Evolutionary conservation across 495 filamentous ascomycete genomes (phyloP), one percentile per base, ranked within the genome.

Genomic region (Penicillium macrosclerotiorum): DNA sequence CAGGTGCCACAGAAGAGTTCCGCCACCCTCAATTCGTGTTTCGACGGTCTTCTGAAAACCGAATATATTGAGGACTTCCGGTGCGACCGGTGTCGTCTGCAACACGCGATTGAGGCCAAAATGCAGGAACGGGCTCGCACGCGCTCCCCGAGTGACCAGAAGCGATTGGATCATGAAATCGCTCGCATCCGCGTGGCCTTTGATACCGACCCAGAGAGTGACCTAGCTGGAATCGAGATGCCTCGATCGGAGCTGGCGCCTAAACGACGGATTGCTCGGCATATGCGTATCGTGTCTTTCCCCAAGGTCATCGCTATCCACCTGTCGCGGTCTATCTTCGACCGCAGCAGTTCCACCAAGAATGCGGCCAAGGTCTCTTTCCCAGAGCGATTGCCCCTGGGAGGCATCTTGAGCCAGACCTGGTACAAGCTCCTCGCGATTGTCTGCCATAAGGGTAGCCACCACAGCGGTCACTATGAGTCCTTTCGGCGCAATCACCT

Each of bases 21-120:
- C 6, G 80, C 85, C 2, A 80, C 80, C 6, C 73, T 89, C 29
- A 80, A 77, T 51, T 70, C 78, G 3, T 97, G 94, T 60, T 91
- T 97, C 45, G 93, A 99, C 64, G 86, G 86, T 13, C 81, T 96
- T 64, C 82, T 99, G 50, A 96, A 96, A 62, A 89, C 85, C 0
- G 93, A 99, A 57, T 85, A 88, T 58, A 96, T 99, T 39, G 94
- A 99, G 39, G 93, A 96, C 59, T 99, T 92, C 69, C 86, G 85
- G 36, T 99, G 93, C 63, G 93, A 96, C 47, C 86, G 82, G 55
- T 98, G 93, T 48, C 85, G 88, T 8, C 75, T 98, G n/a, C 62
- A 86, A 34, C 85, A 95, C 67, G 90, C 91, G 2, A 47, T 89
- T 14, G 73, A 77, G 14, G 39, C 56, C 16, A 75, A 72, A 37